These are phyloP conservation scores for Alternaria brassicicola DNA, from an alignment of 2,329 filamentous ascomycete genomes.

Conservation along the genomic window DNA sequence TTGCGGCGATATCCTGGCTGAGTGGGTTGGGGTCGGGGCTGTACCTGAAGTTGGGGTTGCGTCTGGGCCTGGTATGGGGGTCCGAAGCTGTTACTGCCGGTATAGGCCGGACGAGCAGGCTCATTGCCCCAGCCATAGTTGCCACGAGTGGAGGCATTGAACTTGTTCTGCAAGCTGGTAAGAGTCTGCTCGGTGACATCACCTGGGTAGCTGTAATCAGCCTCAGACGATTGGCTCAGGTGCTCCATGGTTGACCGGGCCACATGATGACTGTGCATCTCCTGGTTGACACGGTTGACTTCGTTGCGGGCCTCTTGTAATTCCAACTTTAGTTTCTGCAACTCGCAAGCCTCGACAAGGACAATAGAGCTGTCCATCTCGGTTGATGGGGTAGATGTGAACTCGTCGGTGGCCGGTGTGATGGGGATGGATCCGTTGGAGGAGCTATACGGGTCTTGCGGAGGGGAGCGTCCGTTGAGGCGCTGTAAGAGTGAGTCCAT, in stretches of 20 bases:
- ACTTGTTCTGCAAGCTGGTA: constrained; percentile 56
- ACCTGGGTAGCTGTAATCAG: constrained; percentile 53
- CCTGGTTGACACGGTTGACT: constrained; percentile 73
- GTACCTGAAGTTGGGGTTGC: constrained; percentile 16
- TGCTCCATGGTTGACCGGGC: constrained; percentile 65
- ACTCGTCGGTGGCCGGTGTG: constrained; percentile 65
- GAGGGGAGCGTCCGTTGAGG: constrained; percentile 63
- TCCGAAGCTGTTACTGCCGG: constrained; percentile 32
- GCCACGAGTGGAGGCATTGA: constrained; percentile 55
- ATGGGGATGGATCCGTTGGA: constrained; percentile 66
- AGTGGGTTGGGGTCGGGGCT: constrained; percentile 21
- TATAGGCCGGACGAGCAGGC: constrained; percentile 30
- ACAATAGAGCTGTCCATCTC: constrained; percentile 33
- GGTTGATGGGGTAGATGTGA: constrained; percentile 45
- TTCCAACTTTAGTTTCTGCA: constrained; percentile 72
- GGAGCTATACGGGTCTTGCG: constrained; percentile 62
- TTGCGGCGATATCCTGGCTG: constrained; percentile 39
- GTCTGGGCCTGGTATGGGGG: constrained; percentile 24
- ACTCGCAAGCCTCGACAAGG: constrained; percentile 60
- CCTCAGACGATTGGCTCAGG: constrained; percentile 58
- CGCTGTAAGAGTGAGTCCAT: constrained; percentile 73
- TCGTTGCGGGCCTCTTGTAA: constrained; percentile 73
- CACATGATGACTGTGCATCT: constrained; percentile 69
- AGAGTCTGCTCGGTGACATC: constrained; percentile 60
- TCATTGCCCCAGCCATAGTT: constrained; percentile 45